These are phyloP conservation scores for Colletotrichum sp. DNA, from an alignment of 2,329 filamentous ascomycete genomes.

Conservation along the genomic window DNA sequence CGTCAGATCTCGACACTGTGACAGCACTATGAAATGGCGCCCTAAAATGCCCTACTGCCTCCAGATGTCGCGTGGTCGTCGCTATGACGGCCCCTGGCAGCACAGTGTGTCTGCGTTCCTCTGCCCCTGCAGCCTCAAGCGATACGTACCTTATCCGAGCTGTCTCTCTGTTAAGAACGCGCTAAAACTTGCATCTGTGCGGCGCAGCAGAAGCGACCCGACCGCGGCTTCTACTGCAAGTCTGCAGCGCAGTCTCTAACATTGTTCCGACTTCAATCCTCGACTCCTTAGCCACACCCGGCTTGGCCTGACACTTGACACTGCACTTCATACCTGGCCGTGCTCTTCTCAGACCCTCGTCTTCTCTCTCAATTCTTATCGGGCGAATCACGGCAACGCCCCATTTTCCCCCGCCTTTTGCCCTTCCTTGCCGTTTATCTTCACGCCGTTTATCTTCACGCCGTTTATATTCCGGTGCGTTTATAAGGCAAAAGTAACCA, in stretches of 20 bases:
- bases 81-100: constrained; percentile 5
- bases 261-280: constrained; percentile 14
- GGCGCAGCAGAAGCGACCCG: constrained; percentile 8
- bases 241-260: constrained; percentile 3
- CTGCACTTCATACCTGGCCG: neutral
- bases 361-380: neutral
- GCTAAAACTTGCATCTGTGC: constrained; percentile 18
- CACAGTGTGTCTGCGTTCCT: neutral
- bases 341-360: neutral
- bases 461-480: neutral
- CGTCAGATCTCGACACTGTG: constrained; percentile 1
- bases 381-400: neutral
- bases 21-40: neutral
- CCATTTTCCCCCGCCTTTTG: neutral
- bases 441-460: neutral
- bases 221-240: neutral
- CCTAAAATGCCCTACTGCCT: neutral
- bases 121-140: neutral
- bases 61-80: neutral
- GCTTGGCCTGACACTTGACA: neutral
- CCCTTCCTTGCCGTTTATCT: neutral
- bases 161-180: neutral
- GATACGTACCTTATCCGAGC: neutral
- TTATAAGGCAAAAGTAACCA: neutral
- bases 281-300: neutral